Percentiles rank a stretch among this genome's conserved stretches.
Conservation (phyloP, 73 alveolate genomes). For the Paramecium primaurelia region DNA sequence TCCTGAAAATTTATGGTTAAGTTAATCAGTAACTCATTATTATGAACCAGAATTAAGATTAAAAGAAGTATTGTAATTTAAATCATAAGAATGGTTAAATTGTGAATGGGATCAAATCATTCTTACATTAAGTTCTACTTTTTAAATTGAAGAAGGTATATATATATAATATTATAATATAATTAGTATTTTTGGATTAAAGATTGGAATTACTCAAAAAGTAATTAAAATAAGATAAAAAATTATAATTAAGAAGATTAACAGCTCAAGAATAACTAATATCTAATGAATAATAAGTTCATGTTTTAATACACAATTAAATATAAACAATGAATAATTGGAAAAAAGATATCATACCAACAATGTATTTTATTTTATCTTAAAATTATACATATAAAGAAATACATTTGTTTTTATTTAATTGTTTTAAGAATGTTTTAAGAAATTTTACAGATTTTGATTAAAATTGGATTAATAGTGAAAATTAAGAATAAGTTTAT, state of each 20-base stretch:
- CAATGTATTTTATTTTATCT: neutral
- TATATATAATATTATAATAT: neutral
- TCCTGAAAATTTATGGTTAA: neutral
- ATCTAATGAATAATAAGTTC: neutral
- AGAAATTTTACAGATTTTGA: slow-evolving; percentile 8
- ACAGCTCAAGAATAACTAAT: neutral
- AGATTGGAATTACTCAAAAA: neutral
- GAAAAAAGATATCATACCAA: neutral
- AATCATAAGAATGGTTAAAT: neutral
- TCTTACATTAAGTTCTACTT: neutral
- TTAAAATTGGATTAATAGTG: neutral
- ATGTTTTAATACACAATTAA: neutral
- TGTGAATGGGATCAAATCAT: slow-evolving; percentile 35
- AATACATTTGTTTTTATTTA: neutral
- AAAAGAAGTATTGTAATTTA: neutral
- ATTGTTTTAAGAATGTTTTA: neutral
- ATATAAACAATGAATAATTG: neutral
- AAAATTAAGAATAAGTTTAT: neutral
- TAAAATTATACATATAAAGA: neutral
- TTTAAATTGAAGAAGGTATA: neutral
- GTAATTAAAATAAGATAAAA: neutral
- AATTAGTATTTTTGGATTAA: slow-evolving; percentile 19
- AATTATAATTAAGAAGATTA: neutral
- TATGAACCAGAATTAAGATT: slow-evolving; percentile 8
- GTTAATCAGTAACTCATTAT: neutral